Evolutionary conservation across 768 basidiomycete species (phyloP).

Genomic region (Leccinellum albellum): DNA sequence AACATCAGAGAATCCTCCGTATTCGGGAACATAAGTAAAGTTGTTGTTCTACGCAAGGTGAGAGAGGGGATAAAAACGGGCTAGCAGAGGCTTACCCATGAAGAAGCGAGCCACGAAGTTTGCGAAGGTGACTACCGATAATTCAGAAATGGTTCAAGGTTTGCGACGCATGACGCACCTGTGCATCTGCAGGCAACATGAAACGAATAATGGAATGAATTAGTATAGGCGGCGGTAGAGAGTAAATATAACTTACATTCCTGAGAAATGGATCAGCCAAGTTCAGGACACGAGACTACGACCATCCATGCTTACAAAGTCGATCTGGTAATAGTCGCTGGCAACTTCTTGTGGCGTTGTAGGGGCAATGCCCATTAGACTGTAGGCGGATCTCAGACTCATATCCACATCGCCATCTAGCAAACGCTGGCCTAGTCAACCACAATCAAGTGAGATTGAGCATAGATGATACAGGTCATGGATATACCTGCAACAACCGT

Average conservation of each 20-base stretch:
- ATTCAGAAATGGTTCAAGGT: slow-evolving; percentile 14
- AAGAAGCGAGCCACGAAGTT: slow-evolving; percentile 57
- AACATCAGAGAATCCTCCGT: slow-evolving; percentile 55
- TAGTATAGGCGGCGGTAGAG: not conserved
- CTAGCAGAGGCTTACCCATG: slow-evolving; percentile 44
- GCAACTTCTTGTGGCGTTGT: slow-evolving; percentile 44
- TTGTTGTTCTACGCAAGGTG: slow-evolving; percentile 49
- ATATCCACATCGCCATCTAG: slow-evolving; percentile 42
- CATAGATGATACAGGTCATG: slow-evolving; percentile 19
- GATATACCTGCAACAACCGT: slow-evolving; percentile 44
- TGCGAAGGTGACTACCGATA: slow-evolving; percentile 56
- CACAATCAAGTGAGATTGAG: slow-evolving; percentile 35
- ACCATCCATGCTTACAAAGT: slow-evolving; percentile 25
- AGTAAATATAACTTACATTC: slow-evolving; percentile 25
- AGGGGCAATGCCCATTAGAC: slow-evolving; percentile 45
- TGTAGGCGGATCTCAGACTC: slow-evolving; percentile 52
- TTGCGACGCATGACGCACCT: slow-evolving; percentile 14
- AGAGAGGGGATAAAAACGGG: not conserved
- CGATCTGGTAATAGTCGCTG: slow-evolving; percentile 55
- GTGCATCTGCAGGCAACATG: slow-evolving; percentile 18
- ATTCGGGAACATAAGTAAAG: slow-evolving; percentile 48
- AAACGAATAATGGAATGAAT: not conserved
- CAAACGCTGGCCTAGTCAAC: slow-evolving; percentile 11
- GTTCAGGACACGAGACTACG: not conserved
- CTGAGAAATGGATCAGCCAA: slow-evolving; percentile 13